Conservation (phyloP, 495 filamentous ascomycete genomes). For the Trichoderma asperelloides region DNA sequence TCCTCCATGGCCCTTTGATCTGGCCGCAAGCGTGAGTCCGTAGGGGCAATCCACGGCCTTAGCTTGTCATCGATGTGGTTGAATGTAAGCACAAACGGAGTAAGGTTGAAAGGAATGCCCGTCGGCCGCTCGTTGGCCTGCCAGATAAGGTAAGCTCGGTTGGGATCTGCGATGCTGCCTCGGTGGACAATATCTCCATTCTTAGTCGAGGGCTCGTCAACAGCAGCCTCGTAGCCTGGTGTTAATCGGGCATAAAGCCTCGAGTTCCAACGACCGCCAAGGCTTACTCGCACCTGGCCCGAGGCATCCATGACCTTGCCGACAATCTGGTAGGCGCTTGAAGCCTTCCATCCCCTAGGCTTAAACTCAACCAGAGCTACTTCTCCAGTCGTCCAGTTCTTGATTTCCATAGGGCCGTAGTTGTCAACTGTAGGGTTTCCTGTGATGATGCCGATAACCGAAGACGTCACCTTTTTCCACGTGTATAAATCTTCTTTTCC, state of each 20-base stretch:
- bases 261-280: constrained; percentile 95
- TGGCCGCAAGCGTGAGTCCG: constrained; percentile 80
- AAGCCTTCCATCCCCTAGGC: constrained; percentile 86
- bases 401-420: constrained; percentile 94
- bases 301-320: constrained; percentile 72
- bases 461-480: constrained; percentile 98
- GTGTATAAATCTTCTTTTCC: constrained; percentile 83
- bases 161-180: constrained; percentile 42
- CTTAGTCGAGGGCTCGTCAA: constrained; percentile 44
- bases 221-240: constrained; percentile 72
- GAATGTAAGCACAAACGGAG: constrained; percentile 88
- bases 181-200: constrained; percentile 23
- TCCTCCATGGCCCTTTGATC: constrained; percentile 99
- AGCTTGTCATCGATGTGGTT: constrained; percentile 78
- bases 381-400: constrained; percentile 93
- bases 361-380: constrained; percentile 91
- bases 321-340: constrained; percentile 74
- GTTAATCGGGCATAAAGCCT: constrained; percentile 91
- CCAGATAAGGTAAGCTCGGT: constrained; percentile 85
- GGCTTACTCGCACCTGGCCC: constrained; percentile 70
- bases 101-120: constrained; percentile 92
- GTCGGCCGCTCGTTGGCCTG: constrained; percentile 71
- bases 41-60: constrained; percentile 68
- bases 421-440: constrained; percentile 97
- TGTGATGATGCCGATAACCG: constrained; percentile 96